Evolutionary conservation across 768 basidiomycete genomes (phyloP).

Genomic region (Tulasnella sp.): DNA sequence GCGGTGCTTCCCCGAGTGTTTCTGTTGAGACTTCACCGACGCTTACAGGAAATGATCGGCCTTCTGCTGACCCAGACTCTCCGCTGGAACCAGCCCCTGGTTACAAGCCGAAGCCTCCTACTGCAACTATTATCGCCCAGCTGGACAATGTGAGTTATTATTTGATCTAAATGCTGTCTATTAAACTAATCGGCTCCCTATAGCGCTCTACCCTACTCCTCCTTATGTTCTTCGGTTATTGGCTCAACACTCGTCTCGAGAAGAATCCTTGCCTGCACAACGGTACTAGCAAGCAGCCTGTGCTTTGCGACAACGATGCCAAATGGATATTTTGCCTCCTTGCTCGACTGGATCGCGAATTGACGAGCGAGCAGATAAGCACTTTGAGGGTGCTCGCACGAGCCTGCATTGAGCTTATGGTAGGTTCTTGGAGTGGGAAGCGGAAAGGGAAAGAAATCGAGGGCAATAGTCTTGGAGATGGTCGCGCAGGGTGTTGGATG

Average conservation of each 20-base stretch:
- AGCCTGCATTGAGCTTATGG: slow-evolving; percentile 24
- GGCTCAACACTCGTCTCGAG: slow-evolving; percentile 25
- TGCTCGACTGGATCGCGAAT: slow-evolving; percentile 23
- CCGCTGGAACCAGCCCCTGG: background rate
- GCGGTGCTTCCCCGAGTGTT: background rate
- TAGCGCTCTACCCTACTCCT: slow-evolving; percentile 9
- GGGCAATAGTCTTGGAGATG: background rate
- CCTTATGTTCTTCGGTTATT: slow-evolving; percentile 26
- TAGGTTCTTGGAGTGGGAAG: slow-evolving; percentile 16
- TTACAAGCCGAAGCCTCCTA: slow-evolving; percentile 17
- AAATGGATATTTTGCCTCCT: slow-evolving; percentile 31
- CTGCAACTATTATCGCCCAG: slow-evolving; percentile 16
- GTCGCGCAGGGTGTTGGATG: slow-evolving; percentile 31
- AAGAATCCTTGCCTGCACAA: background rate
- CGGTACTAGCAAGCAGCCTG: slow-evolving; percentile 1
- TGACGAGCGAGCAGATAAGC: slow-evolving; percentile 28
- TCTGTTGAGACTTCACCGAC: background rate
- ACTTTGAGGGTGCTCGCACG: slow-evolving; percentile 25
- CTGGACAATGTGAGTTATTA: slow-evolving; percentile 18
- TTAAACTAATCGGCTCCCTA: background rate
- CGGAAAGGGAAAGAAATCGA: slow-evolving; percentile 15
- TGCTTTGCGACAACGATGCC: slow-evolving; percentile 23
- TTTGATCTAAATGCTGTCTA: background rate
- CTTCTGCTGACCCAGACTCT: background rate
- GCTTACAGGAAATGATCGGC: background rate